A percentile compares a stretch with the other conserved stretches of the same genome.
Conservation (phyloP, 2,329 filamentous ascomycete genomes). For the Fonsecaea pugnacius region DNA sequence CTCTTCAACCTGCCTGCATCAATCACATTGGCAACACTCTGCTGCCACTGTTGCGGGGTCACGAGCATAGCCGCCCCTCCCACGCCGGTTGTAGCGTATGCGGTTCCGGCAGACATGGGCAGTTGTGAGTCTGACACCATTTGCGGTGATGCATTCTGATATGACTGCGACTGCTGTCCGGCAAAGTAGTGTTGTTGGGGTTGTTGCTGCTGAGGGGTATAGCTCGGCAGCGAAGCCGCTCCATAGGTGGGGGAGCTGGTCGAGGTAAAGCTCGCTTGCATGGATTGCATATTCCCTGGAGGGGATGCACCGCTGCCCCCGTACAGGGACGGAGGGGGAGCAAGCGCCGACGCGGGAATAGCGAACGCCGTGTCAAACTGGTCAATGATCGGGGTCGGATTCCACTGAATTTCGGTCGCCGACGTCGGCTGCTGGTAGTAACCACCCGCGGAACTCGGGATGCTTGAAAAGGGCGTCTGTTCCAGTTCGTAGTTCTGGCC, state of each 20-base stretch:
- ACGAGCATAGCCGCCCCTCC: conserved; percentile 40
- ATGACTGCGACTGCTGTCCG: conserved; percentile 25
- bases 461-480: conserved; percentile 21
- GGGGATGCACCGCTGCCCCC: conserved; percentile 31
- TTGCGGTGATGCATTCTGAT: conserved; percentile 23
- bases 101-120: conserved; percentile 10
- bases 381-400: conserved; percentile 77
- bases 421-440: conserved; percentile 49
- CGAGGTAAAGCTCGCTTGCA: conserved; percentile 38
- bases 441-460: conserved; percentile 46
- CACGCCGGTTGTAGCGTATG: conserved; percentile 13
- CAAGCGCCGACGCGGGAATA: conserved; percentile 58
- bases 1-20: conserved; percentile 53
- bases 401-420: conserved; percentile 66
- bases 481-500: conserved; percentile 25
- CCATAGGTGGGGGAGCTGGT: conserved; percentile 26
- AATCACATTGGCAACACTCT: conserved; percentile 54
- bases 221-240: conserved; percentile 10
- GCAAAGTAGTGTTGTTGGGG: conserved; percentile 39
- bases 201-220: conserved; percentile 24
- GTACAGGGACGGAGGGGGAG: conserved; percentile 32
- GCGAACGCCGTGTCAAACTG: conserved; percentile 97
- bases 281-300: conserved; percentile 45
- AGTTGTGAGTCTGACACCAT: conserved; percentile 34
- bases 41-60: conserved; percentile 54